These are phyloP conservation scores for Aspergillus incahuasiensis DNA, from an alignment of 495 filamentous ascomycete species.

Conservation along the genomic window DNA sequence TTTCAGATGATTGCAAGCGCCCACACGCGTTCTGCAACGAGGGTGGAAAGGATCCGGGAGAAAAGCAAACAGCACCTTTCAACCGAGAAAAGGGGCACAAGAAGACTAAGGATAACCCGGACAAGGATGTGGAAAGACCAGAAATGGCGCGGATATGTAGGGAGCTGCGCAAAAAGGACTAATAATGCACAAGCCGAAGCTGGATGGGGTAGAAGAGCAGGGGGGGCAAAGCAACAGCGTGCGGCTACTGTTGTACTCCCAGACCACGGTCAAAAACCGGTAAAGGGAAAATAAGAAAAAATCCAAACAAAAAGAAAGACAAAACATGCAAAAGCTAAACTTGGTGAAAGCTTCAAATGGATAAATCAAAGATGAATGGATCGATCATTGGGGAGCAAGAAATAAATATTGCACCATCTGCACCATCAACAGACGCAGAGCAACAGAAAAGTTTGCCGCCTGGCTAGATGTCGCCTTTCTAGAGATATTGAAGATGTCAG, in stretches of 20 bases:
- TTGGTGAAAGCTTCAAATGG: background rate
- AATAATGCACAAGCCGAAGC: constrained; percentile 21
- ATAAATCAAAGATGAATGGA: constrained; percentile 2
- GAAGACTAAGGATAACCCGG: constrained; percentile 11
- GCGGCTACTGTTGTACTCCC: constrained; percentile 24
- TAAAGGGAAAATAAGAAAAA: background rate
- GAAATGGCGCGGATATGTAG: constrained; percentile 15
- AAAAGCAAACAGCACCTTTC: constrained; percentile 8
- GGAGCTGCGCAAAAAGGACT: constrained; percentile 9
- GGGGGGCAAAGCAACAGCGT: constrained; percentile 18
- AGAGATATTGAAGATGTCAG: constrained; percentile 4
- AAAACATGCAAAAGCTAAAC: constrained; percentile 4
- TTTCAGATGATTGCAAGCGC: constrained; percentile 25
- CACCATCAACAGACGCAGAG: background rate
- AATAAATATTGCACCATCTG: constrained; percentile 4
- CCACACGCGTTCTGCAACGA: constrained; percentile 14
- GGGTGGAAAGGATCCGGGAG: constrained; percentile 15
- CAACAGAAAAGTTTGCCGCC: constrained; percentile 14
- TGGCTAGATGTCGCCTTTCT: constrained; percentile 11
- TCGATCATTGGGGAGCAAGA: background rate
- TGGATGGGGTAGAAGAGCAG: constrained; percentile 14
- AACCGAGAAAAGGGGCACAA: constrained; percentile 13
- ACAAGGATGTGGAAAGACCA: constrained; percentile 13
- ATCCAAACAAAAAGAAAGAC: constrained; percentile 6
- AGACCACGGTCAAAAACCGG: constrained; percentile 17